Base-by-base conservation (phyloP, 208 protist genomes). In the Herpetomonas samuelpessoai region DNA sequence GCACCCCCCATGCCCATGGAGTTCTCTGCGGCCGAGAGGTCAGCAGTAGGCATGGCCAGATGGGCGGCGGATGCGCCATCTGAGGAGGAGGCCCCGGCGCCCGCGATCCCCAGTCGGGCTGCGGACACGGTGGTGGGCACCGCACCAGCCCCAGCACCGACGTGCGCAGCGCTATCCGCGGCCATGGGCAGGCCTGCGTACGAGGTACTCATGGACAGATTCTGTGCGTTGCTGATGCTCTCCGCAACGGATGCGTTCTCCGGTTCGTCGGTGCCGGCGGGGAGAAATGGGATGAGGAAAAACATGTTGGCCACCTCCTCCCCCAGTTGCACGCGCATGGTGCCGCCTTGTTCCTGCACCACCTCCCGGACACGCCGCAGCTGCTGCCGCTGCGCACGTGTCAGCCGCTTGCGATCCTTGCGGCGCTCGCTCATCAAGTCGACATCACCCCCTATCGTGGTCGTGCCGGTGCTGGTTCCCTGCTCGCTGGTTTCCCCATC, bases 341-440 rank as follows among this genome's bases (percentile, higher is more conserved):
- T 91, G 35, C 86, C 89, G 47, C 89, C 89, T 54, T 92, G 85
- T 49, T 88, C 57, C 73, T 92, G 81, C 21, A 95, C 76, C n/a
- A 74, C 76, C 12, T 41, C 46, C 22, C 71, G 75, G 49, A 90
- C 79, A 27, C 77, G 75, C 21, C 65, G 68, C 28, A 91, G 62
- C 28, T 80, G 75, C 21, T 72, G 63, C 6, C 61, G 63, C 62
- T 73, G 46, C 41, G 64, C 64, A 41, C 22, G 30, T 12, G 48
- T 19, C 59, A 9, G 9, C 22, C 38, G 22, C 30, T 21, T 24
- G 49, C 50, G 19, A 19, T 44, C 51, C 22, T 28, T 27, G 25
- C 46, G 41, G 46, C 39, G 50, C 18, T 48, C 44, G 10, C 18
- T 48, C 16, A 22, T 22, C 16, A 48, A 19, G 44, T 48, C 44